phyloP scores from a whole-genome alignment of 192 early-diverging fungal species.

The Entomortierella chlamydospora region DNA sequence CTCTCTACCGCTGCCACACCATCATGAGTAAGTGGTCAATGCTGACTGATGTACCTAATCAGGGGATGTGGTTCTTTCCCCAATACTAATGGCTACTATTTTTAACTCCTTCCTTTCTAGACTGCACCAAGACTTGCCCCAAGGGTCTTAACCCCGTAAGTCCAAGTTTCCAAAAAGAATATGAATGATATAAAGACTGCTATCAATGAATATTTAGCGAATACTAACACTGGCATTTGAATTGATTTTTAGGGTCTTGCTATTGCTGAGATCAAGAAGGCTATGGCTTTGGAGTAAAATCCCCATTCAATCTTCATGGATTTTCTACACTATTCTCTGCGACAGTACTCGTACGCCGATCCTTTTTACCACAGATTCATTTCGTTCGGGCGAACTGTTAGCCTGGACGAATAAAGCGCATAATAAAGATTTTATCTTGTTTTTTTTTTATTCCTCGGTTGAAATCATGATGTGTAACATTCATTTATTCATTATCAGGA shows the following conservation, averaged over 20 bases:
- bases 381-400: no score
- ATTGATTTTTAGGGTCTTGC: constrained; percentile 73
- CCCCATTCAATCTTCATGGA: not conserved
- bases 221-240: no score
- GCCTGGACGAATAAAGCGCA: not conserved
- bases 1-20: constrained; percentile 99
- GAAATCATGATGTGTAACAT: no score
- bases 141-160: constrained; percentile 94
- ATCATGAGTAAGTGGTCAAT: constrained; percentile 83
- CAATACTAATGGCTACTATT: not conserved
- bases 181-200: no score
- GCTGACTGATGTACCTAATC: not conserved
- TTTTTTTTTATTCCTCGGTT: constrained; percentile 9
- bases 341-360: no score
- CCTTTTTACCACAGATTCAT: no score
- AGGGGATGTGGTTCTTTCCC: not conserved
- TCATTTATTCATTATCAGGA: no score
- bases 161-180: not conserved
- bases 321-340: not conserved
- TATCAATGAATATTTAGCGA: no score
- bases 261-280: constrained; percentile 96
- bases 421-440: constrained; percentile 15
- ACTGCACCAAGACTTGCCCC: constrained; percentile 97
- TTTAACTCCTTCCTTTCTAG: constrained; percentile 7
- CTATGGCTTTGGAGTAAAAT: constrained; percentile 81